Evolutionary conservation across 345 rosid genomes (phyloP).

Genomic region (Corymbia maculata): DNA sequence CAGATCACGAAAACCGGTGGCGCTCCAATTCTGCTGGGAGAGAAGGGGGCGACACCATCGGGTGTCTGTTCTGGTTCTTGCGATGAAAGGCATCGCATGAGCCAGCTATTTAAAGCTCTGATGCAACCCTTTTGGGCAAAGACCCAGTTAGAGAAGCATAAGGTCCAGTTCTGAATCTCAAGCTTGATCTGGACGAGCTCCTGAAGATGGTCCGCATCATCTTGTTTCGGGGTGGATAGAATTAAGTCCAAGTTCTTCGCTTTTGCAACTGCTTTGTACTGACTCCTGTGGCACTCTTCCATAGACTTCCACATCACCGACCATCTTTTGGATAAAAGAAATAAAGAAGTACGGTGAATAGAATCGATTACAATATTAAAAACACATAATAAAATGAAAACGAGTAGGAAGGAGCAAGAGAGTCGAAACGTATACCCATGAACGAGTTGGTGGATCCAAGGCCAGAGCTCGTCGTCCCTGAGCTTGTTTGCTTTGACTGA

Average conservation of each 20-base stretch:
- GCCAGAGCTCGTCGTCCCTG: slow-evolving; percentile 65
- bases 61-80: slow-evolving; percentile 36
- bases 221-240: not conserved
- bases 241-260: slow-evolving; percentile 12
- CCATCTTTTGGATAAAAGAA: slow-evolving; percentile 2
- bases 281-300: slow-evolving; percentile 21
- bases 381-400: no score
- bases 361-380: not conserved
- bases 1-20: slow-evolving; percentile 32
- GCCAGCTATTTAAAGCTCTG: slow-evolving; percentile 61
- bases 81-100: slow-evolving; percentile 36
- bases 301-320: slow-evolving; percentile 27
- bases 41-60: slow-evolving; percentile 19
- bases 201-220: slow-evolving; percentile 10
- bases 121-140: slow-evolving; percentile 40
- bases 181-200: slow-evolving; percentile 41
- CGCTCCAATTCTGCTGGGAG: slow-evolving; percentile 25
- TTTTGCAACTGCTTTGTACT: slow-evolving; percentile 10
- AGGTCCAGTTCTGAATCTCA: slow-evolving; percentile 43
- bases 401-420: no score
- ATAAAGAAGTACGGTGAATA: not conserved
- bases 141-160: slow-evolving; percentile 44
- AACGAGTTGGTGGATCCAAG: slow-evolving; percentile 32
- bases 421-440: slow-evolving; percentile 28
- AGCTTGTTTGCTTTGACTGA: slow-evolving; percentile 34